phyloP scores from a whole-genome alignment of 2,329 filamentous ascomycete species.

The Penicillium palitans region DNA sequence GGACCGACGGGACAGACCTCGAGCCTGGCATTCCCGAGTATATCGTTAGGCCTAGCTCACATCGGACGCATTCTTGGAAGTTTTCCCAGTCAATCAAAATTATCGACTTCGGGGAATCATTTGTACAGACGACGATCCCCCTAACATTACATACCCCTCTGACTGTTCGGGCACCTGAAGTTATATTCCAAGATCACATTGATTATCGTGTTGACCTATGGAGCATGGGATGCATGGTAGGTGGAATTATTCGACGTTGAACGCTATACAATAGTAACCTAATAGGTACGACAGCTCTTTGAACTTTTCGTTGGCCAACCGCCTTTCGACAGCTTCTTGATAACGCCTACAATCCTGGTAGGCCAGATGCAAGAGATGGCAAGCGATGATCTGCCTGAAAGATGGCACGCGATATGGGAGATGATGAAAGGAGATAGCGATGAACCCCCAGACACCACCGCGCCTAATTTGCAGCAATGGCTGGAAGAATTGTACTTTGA shows the following conservation, averaged over 20 bases:
- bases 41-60: conserved; percentile 25
- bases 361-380: conserved; percentile 40
- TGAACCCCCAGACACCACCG: conserved; percentile 15
- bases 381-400: conserved; percentile 36
- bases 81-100: conserved; percentile 29
- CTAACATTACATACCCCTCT: conserved; percentile 38
- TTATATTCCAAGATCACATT: conserved; percentile 39
- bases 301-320: conserved; percentile 43
- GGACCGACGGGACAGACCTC: conserved; percentile 24
- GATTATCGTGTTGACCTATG: conserved; percentile 43
- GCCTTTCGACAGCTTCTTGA: conserved; percentile 41
- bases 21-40: conserved; percentile 27
- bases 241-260: background rate
- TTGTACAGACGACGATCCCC: conserved; percentile 26
- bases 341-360: conserved; percentile 35
- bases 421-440: conserved; percentile 25
- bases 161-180: conserved; percentile 39
- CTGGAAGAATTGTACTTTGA: conserved; percentile 43
- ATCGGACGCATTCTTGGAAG: conserved; percentile 14
- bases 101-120: conserved; percentile 45
- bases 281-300: conserved; percentile 32
- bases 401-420: conserved; percentile 35
- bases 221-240: conserved; percentile 37
- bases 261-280: background rate
- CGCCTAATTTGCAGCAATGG: conserved; percentile 37